Base-by-base conservation (phyloP, 805 yeast species). In the Pichia cabralensis region DNA sequence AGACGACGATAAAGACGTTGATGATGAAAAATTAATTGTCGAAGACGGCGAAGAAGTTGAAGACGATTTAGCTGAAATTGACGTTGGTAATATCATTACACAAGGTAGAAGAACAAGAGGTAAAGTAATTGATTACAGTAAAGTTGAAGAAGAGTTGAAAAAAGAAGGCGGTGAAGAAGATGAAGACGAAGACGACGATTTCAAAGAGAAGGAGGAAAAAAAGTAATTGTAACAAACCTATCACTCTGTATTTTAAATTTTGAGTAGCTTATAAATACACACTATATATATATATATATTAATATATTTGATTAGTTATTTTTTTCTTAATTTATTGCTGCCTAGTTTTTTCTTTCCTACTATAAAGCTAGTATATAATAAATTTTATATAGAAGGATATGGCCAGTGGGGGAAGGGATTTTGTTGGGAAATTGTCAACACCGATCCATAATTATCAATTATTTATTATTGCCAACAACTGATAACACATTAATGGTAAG, bases 91-190 rank as follows among this genome's bases (percentile, higher is more conserved):
- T 59, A 85, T 86, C 53, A 85, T 85, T 44, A 68, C 80, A n/a
- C 61, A 74, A 13, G 92, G 94, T 11, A 70, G 94, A 60, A 81
- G 96, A 65, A 86, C 96, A 7, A 73, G 96, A 46, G 94, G 96
- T 12, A 80, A 77, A 51, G 80, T 79, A 14, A 80, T 88, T 47
- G 96, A 86, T 59, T 86, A 80, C 56, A 66, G 74, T 38, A 79
- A 82, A 59, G 85, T 94, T 12, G 82, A 85, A 15, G 80, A 74
- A 45, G 72, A 81, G 52, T 58, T 83, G 48, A 75, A 71, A 34
- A 61, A 60, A 32, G 78, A 66, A 3, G 71, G 61, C 22, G 74
- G 62, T 17, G 60, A 50, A 8, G 63, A 56, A 13, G 64, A 56
- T 6, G 64, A 56, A 7, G 48, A 41, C 1, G 72, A 66, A 2